Base-by-base conservation (phyloP, 1,139 yeast species). In the Magnusiomyces sp. region DNA sequence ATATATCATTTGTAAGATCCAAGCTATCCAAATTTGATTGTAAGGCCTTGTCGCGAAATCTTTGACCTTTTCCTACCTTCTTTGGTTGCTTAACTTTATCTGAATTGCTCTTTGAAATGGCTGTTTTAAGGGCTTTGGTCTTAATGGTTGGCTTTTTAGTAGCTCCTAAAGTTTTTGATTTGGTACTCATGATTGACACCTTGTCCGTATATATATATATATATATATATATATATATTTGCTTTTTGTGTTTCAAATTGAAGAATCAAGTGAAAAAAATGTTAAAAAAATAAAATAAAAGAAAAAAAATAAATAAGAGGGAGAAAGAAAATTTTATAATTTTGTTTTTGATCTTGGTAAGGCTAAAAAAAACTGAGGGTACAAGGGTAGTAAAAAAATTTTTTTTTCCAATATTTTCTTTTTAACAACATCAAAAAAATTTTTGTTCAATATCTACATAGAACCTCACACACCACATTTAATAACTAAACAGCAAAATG, bases 401-500 rank as follows among this genome's bases (percentile, higher is more conserved):
- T 23, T 37, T 37, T 37, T 37, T 14, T 37, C n/a, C 17, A n/a
- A 40, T 31, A 19, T 44, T 23, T 33, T 14, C 19, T 37, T 27
- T 37, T 46, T 37, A 19, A 34, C 20, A 40, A 16, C 16, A n/a
- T 34, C 17, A 33, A n/a, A 41, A 29, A 13, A 32, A 9, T 46
- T 17, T 36, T 31, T 32, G 10, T 40, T 41, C 36, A 10, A 36
- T 9, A 20, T 13, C 20, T 7, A 19, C 4, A 23, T 17, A 11
- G 2, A 40, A 40, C n/a, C n/a, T n/a, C n/a, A 13, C 5, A 13
- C 20, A 16, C 29, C 5, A 17, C 42, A 11, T 6, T 31, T 6
- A 31, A 29, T 19, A 36, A 29, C 17, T 20, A n/a, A 19, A n/a
- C 1, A 2, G 14, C 6, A 51, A 52, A 46, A 90, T 92, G 97